Conservation (phyloP, 2,329 filamentous ascomycete species). For the Pyrenochaeta sp. region DNA sequence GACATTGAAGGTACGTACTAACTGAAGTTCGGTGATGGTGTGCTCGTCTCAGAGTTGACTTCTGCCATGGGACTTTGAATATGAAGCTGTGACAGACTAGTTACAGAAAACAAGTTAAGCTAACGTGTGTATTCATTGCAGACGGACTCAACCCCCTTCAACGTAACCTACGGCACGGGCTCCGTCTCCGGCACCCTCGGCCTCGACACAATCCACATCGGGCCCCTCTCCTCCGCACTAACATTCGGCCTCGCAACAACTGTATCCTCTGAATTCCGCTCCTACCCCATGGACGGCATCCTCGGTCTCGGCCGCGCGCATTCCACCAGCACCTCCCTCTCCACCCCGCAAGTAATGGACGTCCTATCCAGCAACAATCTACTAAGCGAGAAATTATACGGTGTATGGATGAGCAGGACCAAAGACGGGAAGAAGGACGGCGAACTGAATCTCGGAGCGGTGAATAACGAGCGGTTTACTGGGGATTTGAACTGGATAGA, state of each 20-base stretch:
- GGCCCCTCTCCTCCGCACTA: slow-evolving; percentile 69
- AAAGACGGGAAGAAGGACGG: slow-evolving; percentile 73
- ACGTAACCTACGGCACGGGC: slow-evolving; percentile 80
- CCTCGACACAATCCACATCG: slow-evolving; percentile 72
- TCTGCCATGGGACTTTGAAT: too few relatives aligned
- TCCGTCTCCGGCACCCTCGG: slow-evolving; percentile 72
- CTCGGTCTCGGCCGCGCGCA: slow-evolving; percentile 74
- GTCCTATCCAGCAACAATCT: slow-evolving; percentile 64
- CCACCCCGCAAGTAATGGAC: slow-evolving; percentile 66
- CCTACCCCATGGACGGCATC: slow-evolving; percentile 88
- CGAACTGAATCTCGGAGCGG: slow-evolving; percentile 77
- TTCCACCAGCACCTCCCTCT: slow-evolving; percentile 51
- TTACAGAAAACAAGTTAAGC: background rate
- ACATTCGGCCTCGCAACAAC: slow-evolving; percentile 76
- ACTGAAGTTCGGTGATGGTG: too few relatives aligned
- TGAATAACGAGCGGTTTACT: slow-evolving; percentile 71
- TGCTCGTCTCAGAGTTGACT: too few relatives aligned
- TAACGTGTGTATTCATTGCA: slow-evolving; percentile 29
- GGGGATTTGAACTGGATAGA: slow-evolving; percentile 74
- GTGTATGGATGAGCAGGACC: slow-evolving; percentile 73
- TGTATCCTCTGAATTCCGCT: slow-evolving; percentile 76
- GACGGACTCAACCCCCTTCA: slow-evolving; percentile 64
- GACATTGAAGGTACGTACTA: slow-evolving; percentile 58
- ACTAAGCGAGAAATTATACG: slow-evolving; percentile 73
- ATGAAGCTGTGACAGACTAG: background rate